Evolutionary conservation across 2,329 filamentous ascomycete genomes (phyloP).

Genomic region (Periconia digitata): DNA sequence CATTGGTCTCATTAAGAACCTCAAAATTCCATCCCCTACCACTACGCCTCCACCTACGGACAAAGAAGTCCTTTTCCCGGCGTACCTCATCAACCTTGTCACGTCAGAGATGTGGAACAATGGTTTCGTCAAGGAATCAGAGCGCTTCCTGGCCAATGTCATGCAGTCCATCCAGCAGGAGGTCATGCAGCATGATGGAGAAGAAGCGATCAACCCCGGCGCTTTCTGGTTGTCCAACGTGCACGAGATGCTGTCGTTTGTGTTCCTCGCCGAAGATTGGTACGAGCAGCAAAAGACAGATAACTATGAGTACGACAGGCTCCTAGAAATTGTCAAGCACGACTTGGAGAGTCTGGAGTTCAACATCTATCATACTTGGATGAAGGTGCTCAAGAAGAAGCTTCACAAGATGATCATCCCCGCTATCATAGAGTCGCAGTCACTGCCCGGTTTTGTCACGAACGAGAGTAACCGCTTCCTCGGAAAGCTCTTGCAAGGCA

Average conservation of each 20-base stretch:
- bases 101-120: constrained; percentile 99
- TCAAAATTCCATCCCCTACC: constrained; percentile 91
- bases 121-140: constrained; percentile 98
- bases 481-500: constrained; percentile 90
- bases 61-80: constrained; percentile 98
- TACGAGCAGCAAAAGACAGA: constrained; percentile 99
- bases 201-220: constrained; percentile 94
- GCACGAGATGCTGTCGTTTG: constrained; percentile 99
- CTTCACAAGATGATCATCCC: constrained; percentile 99
- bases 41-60: constrained; percentile 88
- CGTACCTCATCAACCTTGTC: constrained; percentile 97
- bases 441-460: constrained; percentile 95
- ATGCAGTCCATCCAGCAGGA: constrained; percentile 99
- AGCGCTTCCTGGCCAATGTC: constrained; percentile 96
- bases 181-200: constrained; percentile 97
- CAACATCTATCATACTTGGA: constrained; percentile 99
- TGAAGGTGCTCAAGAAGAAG: constrained; percentile 99
- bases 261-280: constrained; percentile 99
- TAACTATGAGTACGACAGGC: constrained; percentile 97
- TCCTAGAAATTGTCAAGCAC: constrained; percentile 98
- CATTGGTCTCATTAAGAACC: constrained; percentile 90
- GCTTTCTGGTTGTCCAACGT: constrained; percentile 99
- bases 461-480: constrained; percentile 98
- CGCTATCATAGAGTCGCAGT: constrained; percentile 98
- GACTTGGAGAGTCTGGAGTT: constrained; percentile 98